These are phyloP conservation scores for Potentilla sterilis DNA, from an alignment of 306 rosid species.

Conservation along the genomic window DNA sequence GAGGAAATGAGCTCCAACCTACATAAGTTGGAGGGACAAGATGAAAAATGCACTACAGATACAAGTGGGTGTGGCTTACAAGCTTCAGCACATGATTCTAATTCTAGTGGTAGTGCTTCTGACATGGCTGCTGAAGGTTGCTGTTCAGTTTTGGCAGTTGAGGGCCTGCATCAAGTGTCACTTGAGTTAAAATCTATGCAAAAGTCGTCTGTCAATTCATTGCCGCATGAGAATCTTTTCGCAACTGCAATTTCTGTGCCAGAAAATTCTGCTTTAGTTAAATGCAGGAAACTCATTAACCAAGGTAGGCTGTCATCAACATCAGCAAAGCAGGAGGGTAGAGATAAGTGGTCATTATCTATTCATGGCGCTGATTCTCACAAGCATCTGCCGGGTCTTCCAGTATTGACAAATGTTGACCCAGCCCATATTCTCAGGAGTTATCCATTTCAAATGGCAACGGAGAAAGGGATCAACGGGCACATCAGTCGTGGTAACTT, in stretches of 20 bases:
- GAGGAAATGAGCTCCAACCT: constrained; percentile 30
- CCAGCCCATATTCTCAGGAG: constrained; percentile 48
- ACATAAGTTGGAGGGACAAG: constrained; percentile 27
- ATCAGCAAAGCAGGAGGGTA: constrained; percentile 38
- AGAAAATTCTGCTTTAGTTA: constrained; percentile 34
- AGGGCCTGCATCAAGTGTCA: constrained; percentile 30
- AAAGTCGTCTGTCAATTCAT: constrained; percentile 29
- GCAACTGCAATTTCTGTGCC: constrained; percentile 36
- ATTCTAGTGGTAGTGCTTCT: constrained; percentile 39
- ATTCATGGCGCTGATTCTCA: constrained; percentile 38
- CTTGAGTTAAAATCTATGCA: constrained; percentile 34
- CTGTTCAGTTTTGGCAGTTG: constrained; percentile 50
- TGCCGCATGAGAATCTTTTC: constrained; percentile 33
- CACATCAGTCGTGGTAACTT: constrained; percentile 40
- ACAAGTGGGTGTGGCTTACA: constrained; percentile 33
- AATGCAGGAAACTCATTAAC: constrained; percentile 36
- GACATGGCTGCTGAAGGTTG: constrained; percentile 40
- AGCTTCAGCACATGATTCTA: constrained; percentile 41
- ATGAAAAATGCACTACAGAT: constrained; percentile 35
- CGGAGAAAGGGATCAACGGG: constrained; percentile 48
- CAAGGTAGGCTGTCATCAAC: constrained; percentile 54
- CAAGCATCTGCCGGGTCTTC: constrained; percentile 33
- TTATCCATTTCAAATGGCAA: constrained; percentile 42
- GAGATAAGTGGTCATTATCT: constrained; percentile 36
- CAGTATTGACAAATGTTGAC: constrained; percentile 28